phyloP scores from a whole-genome alignment of 192 early-diverging fungal species.

The Coemansia sp. region DNA sequence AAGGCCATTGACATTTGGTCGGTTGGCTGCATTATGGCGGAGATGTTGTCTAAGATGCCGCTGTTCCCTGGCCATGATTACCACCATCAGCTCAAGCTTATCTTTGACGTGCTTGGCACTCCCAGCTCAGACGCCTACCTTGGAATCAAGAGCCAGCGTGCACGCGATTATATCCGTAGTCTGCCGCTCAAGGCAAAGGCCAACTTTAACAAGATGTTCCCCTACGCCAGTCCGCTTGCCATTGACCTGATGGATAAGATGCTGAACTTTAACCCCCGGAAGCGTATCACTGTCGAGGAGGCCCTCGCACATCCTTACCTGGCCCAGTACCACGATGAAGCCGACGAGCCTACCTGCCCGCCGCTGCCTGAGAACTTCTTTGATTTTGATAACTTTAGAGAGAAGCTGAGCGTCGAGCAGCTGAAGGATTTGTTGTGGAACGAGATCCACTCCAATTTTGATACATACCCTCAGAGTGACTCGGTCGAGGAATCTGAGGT shows the following conservation, averaged over 20 bases:
- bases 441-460: constrained; percentile 44
- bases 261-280: constrained; percentile 81
- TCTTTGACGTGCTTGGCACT: constrained; percentile 94
- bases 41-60: constrained; percentile 77
- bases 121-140: constrained; percentile 88
- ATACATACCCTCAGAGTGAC: constrained; percentile 32
- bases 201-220: constrained; percentile 79
- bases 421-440: constrained; percentile 62
- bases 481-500: constrained; percentile 13
- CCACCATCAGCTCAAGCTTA: constrained; percentile 94
- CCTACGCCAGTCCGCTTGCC: constrained; percentile 80
- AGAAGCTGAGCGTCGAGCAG: constrained; percentile 76
- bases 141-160: constrained; percentile 76
- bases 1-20: constrained; percentile 97
- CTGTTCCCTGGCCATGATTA: constrained; percentile 86
- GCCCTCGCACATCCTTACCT: constrained; percentile 91
- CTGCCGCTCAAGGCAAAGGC: constrained; percentile 85
- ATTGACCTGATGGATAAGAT: constrained; percentile 87
- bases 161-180: constrained; percentile 87
- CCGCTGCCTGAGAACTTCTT: constrained; percentile 78
- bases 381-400: constrained; percentile 85
- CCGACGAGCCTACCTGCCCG: constrained; percentile 69
- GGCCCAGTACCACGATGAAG: constrained; percentile 67
- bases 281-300: constrained; percentile 87
- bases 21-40: constrained; percentile 85